These are phyloP conservation scores for Paecilomyces sp. DNA, from an alignment of 2,329 filamentous ascomycete genomes.

Conservation along the genomic window DNA sequence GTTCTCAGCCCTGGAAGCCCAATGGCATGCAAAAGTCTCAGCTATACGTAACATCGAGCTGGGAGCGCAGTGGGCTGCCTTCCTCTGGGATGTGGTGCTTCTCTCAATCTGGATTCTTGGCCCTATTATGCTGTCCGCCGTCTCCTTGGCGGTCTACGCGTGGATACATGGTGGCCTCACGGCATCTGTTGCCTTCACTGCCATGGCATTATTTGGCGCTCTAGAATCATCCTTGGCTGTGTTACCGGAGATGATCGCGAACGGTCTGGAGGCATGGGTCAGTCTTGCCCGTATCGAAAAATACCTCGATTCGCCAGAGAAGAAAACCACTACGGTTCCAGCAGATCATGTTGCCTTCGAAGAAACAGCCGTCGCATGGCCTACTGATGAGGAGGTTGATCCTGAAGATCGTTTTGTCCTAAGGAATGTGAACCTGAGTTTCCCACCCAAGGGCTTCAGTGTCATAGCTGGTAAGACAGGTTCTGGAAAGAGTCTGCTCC, in stretches of 20 bases:
- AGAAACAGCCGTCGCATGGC: constrained; percentile 66
- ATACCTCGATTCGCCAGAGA: constrained; percentile 63
- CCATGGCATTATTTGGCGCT: constrained; percentile 66
- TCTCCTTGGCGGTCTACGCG: constrained; percentile 64
- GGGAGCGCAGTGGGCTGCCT: constrained; percentile 58
- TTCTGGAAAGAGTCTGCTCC: constrained; percentile 67
- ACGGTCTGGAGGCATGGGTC: constrained; percentile 65
- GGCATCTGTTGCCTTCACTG: constrained; percentile 72
- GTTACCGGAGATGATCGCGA: constrained; percentile 65
- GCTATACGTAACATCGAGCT: constrained; percentile 61
- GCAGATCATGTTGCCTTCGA: constrained; percentile 59
- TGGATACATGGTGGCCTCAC: constrained; percentile 54
- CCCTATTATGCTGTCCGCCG: constrained; percentile 65
- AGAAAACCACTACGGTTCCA: constrained; percentile 46
- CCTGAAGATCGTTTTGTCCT: constrained; percentile 58
- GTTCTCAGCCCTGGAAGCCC: constrained; percentile 66
- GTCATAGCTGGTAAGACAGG: constrained; percentile 73
- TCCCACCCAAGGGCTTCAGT: constrained; percentile 62
- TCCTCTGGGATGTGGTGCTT: constrained; percentile 55
- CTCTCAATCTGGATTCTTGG: constrained; percentile 65
- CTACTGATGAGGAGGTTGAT: constrained; percentile 52
- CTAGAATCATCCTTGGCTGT: constrained; percentile 65
- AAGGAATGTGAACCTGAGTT: constrained; percentile 56
- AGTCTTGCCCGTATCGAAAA: constrained; percentile 64
- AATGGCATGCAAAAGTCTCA: constrained; percentile 67